phyloP scores from a whole-genome alignment of 2,329 filamentous ascomycete genomes.

The Ceratocystis huliohia region DNA sequence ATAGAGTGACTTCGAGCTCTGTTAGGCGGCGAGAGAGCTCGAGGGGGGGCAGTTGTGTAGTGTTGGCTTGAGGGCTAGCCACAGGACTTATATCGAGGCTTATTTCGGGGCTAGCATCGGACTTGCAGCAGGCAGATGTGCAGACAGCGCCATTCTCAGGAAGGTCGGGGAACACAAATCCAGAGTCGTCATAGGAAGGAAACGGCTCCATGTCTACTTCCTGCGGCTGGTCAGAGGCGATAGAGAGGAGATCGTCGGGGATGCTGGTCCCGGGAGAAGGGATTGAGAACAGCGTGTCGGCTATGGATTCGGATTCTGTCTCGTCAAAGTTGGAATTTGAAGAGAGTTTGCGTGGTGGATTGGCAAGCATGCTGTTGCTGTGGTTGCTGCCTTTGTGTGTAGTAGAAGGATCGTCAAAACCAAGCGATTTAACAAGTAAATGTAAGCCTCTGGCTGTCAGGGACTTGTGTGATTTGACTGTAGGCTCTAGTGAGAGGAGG shows the following conservation, averaged over 20 bases:
- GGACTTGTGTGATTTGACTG: not conserved
- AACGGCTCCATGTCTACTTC: conserved; percentile 16
- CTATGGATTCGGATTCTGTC: conserved; percentile 1
- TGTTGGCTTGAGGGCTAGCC: not conserved
- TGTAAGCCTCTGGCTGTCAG: not conserved
- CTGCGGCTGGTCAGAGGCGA: not conserved
- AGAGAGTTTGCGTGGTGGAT: not conserved
- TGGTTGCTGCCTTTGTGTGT: not conserved
- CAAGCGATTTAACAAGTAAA: not conserved
- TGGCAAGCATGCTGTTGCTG: not conserved
- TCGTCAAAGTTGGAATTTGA: conserved; percentile 9
- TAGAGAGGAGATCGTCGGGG: conserved; percentile 5
- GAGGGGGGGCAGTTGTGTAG: not conserved
- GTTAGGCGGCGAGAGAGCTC: not conserved
- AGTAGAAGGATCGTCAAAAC: not conserved
- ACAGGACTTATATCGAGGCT: not conserved
- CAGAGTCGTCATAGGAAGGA: conserved; percentile 17
- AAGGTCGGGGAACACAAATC: conserved; percentile 13
- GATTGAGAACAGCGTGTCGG: not conserved
- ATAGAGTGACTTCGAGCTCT: not conserved
- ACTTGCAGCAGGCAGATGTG: conserved; percentile 5
- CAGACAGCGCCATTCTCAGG: not conserved
- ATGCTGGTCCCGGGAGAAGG: not conserved
- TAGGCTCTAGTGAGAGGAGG: not conserved
- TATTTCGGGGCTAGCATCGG: not conserved